phyloP scores from a whole-genome alignment of 2,329 filamentous ascomycete genomes.

The Fusarium chaquense region DNA sequence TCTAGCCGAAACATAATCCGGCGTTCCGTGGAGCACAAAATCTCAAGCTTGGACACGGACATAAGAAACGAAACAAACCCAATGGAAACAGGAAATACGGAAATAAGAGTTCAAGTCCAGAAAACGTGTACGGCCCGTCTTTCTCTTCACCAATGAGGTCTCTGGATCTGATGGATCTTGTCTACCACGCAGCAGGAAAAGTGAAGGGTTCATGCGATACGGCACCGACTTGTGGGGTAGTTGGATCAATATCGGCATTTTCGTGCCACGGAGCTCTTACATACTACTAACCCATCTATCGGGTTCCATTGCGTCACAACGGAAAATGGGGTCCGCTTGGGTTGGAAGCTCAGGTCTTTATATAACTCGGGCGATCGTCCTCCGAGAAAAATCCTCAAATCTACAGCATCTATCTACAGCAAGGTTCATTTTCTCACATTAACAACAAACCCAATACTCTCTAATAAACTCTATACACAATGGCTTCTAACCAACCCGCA shows the following conservation, averaged over 20 bases:
- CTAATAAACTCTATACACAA: conserved; percentile 43
- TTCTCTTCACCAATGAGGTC: conserved; percentile 7
- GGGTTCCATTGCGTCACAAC: conserved; percentile 40
- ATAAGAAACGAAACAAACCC: neutral
- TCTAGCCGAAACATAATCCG: conserved; percentile 5
- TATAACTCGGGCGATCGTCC: conserved; percentile 25
- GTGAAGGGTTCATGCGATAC: conserved; percentile 15
- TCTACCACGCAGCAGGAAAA: conserved; percentile 26
- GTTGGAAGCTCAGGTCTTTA: conserved; percentile 4
- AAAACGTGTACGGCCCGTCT: neutral
- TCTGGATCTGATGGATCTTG: neutral
- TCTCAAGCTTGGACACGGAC: neutral
- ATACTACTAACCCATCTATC: neutral
- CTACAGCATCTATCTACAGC: neutral
- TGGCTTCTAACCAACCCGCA: conserved; percentile 67
- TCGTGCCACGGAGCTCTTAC: neutral
- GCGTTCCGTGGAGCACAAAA: conserved; percentile 17
- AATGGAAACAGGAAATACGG: neutral
- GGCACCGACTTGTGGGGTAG: conserved; percentile 16
- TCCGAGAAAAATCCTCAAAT: neutral
- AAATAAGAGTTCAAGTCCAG: neutral
- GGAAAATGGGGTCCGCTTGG: conserved; percentile 10
- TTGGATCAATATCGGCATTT: neutral
- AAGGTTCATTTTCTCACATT: neutral
- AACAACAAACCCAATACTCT: neutral